phyloP scores from a whole-genome alignment of 2,329 filamentous ascomycete genomes.

The Monosporascus sp. region DNA sequence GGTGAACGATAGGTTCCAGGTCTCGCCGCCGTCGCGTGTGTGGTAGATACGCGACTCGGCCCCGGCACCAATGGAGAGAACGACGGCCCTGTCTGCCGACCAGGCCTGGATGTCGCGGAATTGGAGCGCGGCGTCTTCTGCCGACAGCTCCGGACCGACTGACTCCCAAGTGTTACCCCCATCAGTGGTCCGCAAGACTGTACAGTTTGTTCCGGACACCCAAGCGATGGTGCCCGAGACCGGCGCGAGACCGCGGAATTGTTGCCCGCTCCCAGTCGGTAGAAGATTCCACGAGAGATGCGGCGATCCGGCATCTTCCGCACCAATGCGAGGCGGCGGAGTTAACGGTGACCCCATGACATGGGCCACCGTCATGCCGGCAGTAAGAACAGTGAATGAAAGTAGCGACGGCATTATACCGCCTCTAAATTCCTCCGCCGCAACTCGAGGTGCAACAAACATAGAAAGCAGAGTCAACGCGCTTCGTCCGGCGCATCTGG shows the following conservation, averaged over 20 bases:
- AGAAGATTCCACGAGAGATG: conserved; percentile 18
- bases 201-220: conserved; percentile 26
- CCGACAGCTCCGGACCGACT: conserved; percentile 21
- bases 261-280: conserved; percentile 19
- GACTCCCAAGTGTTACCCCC: conserved; percentile 25
- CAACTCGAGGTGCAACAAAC: no score
- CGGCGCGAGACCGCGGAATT: conserved; percentile 26
- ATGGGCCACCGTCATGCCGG: no score
- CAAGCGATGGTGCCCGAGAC: conserved; percentile 26
- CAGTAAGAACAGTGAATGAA: no score
- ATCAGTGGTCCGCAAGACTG: conserved; percentile 24
- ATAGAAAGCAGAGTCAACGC: no score
- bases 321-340: no score
- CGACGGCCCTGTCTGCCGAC: conserved; percentile 33
- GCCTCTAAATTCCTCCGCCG: no score
- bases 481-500: no score
- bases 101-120: conserved; percentile 34
- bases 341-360: no score
- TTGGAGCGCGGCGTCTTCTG: conserved; percentile 19
- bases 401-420: no score
- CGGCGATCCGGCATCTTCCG: not conserved
- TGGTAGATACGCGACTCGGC: conserved; percentile 26
- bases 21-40: conserved; percentile 22
- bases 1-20: conserved; percentile 23
- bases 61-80: conserved; percentile 31